phyloP scores from a whole-genome alignment of 257 asterid genomes.

The Solanum chilense region DNA sequence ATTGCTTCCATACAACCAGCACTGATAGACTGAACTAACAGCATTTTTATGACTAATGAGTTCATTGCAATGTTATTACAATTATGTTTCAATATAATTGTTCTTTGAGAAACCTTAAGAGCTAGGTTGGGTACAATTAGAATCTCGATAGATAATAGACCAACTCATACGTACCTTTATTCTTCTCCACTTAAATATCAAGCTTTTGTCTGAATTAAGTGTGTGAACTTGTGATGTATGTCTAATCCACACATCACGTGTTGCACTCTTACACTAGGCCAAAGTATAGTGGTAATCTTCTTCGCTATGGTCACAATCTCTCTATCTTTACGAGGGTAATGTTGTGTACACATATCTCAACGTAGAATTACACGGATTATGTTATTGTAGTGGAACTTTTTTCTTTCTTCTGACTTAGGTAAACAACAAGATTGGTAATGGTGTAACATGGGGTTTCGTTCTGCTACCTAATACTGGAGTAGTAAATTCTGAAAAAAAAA shows the following conservation, averaged over 20 bases:
- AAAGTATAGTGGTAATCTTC: background rate
- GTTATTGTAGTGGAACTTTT: background rate
- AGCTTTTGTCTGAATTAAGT: background rate
- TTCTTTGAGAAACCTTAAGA: background rate
- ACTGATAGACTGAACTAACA: background rate
- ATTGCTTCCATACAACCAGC: background rate
- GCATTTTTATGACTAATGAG: background rate
- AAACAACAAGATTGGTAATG: background rate
- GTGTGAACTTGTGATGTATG: background rate
- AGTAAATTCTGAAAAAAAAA: background rate
- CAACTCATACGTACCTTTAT: background rate
- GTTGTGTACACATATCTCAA: background rate
- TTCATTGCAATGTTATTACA: background rate
- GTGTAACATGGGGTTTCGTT: background rate
- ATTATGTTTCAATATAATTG: background rate
- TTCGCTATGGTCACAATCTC: background rate
- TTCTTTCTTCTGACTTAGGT: background rate
- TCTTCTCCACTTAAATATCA: too few relatives aligned
- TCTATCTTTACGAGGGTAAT: background rate
- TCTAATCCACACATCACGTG: background rate
- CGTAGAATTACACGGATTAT: background rate
- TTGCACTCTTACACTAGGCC: background rate
- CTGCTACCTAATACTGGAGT: background rate
- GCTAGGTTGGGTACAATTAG: background rate
- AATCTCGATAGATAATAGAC: background rate